These are phyloP conservation scores for Saccharomycopsis phalli DNA, from an alignment of 1,139 yeast species.

Conservation along the genomic window DNA sequence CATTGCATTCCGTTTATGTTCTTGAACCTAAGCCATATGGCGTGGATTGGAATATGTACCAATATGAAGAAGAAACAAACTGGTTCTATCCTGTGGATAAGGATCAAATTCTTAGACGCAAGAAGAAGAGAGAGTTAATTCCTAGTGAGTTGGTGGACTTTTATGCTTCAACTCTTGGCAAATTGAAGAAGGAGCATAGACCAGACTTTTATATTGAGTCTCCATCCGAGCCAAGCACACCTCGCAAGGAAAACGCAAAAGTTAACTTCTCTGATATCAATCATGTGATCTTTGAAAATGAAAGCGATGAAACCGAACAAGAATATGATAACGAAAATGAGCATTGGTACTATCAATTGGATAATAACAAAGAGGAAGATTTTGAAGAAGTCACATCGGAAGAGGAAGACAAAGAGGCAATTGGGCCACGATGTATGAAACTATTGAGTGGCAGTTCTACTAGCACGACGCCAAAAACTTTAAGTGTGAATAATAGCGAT, in stretches of 20 bases:
- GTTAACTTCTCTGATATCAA: constrained; percentile 5
- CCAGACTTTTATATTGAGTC: constrained; percentile 14
- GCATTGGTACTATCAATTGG: constrained; percentile 17
- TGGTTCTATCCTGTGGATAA: constrained; percentile 73
- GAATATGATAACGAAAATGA: constrained; percentile 6
- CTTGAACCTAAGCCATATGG: constrained; percentile 93
- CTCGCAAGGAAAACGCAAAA: neutral
- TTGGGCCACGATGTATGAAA: neutral
- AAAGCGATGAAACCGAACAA: neutral
- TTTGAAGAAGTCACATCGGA: constrained; percentile 3
- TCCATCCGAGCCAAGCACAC: constrained; percentile 12
- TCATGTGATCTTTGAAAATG: constrained; percentile 1
- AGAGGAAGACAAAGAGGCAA: neutral
- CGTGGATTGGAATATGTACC: constrained; percentile 83
- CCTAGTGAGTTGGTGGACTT: constrained; percentile 8
- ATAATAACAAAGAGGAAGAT: constrained; percentile 8
- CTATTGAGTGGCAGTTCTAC: neutral
- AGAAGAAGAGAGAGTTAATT: constrained; percentile 20
- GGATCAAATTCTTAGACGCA: constrained; percentile 42
- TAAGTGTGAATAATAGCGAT: constrained; percentile 16
- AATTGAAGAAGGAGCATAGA: neutral
- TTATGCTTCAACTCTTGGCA: neutral
- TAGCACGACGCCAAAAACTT: constrained; percentile 9
- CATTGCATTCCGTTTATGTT: constrained; percentile 81
- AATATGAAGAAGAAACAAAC: constrained; percentile 69